Conservation (phyloP, 73 alveolate species). For the Paramecium sexaurelia region DNA sequence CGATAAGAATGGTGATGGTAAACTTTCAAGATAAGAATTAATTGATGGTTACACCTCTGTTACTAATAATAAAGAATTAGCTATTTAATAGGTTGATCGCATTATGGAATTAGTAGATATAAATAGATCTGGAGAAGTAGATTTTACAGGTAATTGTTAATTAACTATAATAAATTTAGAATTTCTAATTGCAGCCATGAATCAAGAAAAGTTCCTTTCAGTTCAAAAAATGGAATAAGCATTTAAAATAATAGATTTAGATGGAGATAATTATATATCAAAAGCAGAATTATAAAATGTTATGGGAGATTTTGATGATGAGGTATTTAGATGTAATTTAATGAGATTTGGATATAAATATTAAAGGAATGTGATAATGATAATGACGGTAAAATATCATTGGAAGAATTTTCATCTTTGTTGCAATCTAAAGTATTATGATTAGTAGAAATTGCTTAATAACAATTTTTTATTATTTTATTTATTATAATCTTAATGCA, state of each 20-base stretch:
- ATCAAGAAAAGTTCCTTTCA: constrained; percentile 61
- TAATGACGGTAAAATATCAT: constrained; percentile 63
- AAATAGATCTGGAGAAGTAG: constrained; percentile 69
- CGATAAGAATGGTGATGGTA: constrained; percentile 85
- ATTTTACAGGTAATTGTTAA: constrained; percentile 57
- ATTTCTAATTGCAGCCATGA: constrained; percentile 67
- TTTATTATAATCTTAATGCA: background rate
- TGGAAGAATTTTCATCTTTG: constrained; percentile 40
- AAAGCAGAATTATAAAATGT: constrained; percentile 53
- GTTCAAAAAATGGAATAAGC: constrained; percentile 63
- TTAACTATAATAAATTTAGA: background rate
- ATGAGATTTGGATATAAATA: constrained; percentile 52
- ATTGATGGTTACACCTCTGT: constrained; percentile 62
- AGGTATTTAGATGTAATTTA: background rate
- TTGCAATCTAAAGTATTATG: constrained; percentile 37
- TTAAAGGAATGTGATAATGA: constrained; percentile 62
- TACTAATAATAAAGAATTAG: background rate
- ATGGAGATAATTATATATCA: constrained; percentile 65
- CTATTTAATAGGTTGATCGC: constrained; percentile 51
- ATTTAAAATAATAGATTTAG: constrained; percentile 68
- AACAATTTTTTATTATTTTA: background rate
- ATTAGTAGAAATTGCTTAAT: background rate
- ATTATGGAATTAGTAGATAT: constrained; percentile 67
- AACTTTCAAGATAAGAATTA: constrained; percentile 76
- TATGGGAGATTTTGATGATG: constrained; percentile 67